phyloP scores from a whole-genome alignment of 1,284 basidiomycete species.

The Lignosus rhinocerotis region DNA sequence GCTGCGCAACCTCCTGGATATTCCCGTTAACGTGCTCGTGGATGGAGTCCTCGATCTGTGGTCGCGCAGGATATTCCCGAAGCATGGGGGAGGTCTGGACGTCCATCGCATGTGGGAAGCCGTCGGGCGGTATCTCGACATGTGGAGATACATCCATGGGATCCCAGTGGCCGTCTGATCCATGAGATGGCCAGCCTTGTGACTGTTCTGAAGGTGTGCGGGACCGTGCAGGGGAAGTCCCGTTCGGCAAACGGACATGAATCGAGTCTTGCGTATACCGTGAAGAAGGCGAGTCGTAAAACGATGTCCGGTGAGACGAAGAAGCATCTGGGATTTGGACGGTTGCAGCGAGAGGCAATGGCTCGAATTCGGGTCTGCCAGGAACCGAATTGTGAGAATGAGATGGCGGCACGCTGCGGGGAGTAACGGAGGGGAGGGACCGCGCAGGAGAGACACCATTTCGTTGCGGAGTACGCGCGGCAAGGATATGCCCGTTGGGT shows the following conservation, averaged over 20 bases:
- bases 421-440: constrained; percentile 50
- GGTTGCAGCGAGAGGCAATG: constrained; percentile 31
- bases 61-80: constrained; percentile 48
- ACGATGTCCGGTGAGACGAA: constrained; percentile 58
- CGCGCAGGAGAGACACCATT: constrained; percentile 33
- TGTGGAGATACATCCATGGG: constrained; percentile 61
- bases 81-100: constrained; percentile 52
- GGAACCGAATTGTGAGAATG: constrained; percentile 53
- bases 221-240: constrained; percentile 15
- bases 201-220: constrained; percentile 22
- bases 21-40: constrained; percentile 28
- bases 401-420: constrained; percentile 59
- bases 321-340: constrained; percentile 49
- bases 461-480: constrained; percentile 36
- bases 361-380: constrained; percentile 40
- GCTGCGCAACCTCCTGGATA: constrained; percentile 30
- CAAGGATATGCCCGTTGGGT: constrained; percentile 33
- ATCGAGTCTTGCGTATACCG: constrained; percentile 25
- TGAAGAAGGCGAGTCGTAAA: constrained; percentile 39
- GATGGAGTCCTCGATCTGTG: constrained; percentile 43
- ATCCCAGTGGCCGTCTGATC: constrained; percentile 47
- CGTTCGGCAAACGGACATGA: constrained; percentile 15
- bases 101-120: constrained; percentile 49
- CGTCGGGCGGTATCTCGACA: constrained; percentile 42
- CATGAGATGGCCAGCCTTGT: constrained; percentile 32